Evolutionary conservation across 305 asterid genomes (phyloP), one percentile per base, ranked within the genome.

Genomic region (Striga hermonthica): DNA sequence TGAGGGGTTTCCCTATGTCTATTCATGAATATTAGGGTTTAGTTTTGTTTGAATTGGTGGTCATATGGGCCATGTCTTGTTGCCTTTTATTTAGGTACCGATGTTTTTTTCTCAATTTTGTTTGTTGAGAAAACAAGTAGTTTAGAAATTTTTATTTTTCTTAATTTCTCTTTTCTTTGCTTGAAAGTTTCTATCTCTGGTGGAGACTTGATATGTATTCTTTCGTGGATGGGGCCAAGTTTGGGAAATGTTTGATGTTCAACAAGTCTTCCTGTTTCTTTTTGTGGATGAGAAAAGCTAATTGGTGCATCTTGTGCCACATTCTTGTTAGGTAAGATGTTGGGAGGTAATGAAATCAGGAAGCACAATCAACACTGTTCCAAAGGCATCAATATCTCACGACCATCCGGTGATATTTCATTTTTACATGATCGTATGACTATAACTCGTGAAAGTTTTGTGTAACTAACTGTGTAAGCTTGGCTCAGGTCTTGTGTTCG

Each of bases 401-500:
- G 75, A 76, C 4, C 75, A 76, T 5, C 78, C 81, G 43, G 81
- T 76, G 68, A 76, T 47, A 5, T 10, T 40, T 14, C 60, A 34
- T 22, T 35, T 35, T 2, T 31, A 5, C 43, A 44, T 9, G 35
- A 14, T 48, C 9, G 36, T 62, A 22, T 28, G 37, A 62, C 40
- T 44, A 14, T 22, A 16, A 15, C 38, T 7, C 13, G 6, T 76
- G 52, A 48, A 44, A 37, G 6, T 54, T 54, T 54, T 14, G 14
- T 48, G 68, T 56, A 44, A 34, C 61, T 61, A 2, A 45, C 5
- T 35, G 58, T 61, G 45, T 61, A 44, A 37, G 64, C 60, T 70
- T 79, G 44, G 61, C 31, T n/a, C 75, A 89, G 96, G 96, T 89
- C 68, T 66, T 89, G 38, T 86, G 95, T 75, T 80, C 96, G 13